A percentile compares a stretch with the other conserved stretches of the same genome.
Evolutionary conservation across 345 rosid species (phyloP).

Genomic region (Turritis glabra): DNA sequence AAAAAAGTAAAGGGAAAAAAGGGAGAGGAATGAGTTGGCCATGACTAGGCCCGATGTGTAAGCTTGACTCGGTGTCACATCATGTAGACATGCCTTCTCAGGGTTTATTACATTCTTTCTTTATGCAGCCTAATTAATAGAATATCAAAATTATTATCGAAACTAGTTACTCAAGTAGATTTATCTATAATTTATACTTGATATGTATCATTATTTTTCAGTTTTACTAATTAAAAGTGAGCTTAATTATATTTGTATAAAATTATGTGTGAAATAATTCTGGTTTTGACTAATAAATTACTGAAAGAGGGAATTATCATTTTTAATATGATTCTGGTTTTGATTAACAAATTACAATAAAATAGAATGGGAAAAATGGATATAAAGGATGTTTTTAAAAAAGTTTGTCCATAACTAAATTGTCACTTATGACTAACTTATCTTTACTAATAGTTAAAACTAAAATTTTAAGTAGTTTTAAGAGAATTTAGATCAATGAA

Average conservation of each 20-base stretch:
- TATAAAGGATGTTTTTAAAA: too few species aligned
- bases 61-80: conserved; percentile 26
- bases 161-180: neutral
- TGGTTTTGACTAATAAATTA: neutral
- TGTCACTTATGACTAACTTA: too few species aligned
- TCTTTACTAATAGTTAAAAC: too few species aligned
- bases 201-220: too few species aligned
- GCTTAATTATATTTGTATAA: neutral
- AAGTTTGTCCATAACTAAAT: too few species aligned
- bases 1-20: neutral
- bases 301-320: neutral
- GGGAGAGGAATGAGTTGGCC: conserved; percentile 25
- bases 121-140: neutral
- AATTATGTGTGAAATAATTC: neutral
- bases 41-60: conserved; percentile 14
- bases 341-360: too few species aligned
- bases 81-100: conserved; percentile 13
- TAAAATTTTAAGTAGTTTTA: too few species aligned
- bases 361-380: too few species aligned
- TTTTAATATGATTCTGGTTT: too few species aligned
- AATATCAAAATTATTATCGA: neutral
- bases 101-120: neutral
- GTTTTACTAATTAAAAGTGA: neutral
- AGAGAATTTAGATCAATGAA: too few species aligned
- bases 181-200: neutral